Evolutionary conservation across 202 grass and related monocot genomes (phyloP), one percentile per base, ranked within the genome.

Genomic region (Schoenoplectus tabernaemontani): DNA sequence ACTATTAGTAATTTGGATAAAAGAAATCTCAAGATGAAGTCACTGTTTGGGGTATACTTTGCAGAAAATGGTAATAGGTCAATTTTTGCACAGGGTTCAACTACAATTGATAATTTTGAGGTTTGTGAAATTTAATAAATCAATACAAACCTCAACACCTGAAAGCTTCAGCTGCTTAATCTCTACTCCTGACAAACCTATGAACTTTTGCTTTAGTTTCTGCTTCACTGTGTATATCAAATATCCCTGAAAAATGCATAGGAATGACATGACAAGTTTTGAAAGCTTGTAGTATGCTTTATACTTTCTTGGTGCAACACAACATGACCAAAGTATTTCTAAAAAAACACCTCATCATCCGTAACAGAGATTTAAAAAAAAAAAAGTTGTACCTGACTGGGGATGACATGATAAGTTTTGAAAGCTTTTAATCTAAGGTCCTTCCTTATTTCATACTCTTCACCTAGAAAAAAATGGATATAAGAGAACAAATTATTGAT

Each of bases 341-440:
- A 20, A 65, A 9, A 5, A 79, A 75, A 17, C 32, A 79, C 23
- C 11, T 37, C n/a, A 20, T 36, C 16, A 60, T 33, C 79, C 33
- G 46, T 36, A 32, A 17, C 24, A 4, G 63, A 26, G 43, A 46
- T n/a, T n/a, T 15, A 10, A 47, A 11, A 48, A 58, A n/a, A 15
- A 84, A 76, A 43, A 70, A 41, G 28, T 65, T 82, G 86, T 78
- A 87, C 91, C 91, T 94, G 95, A 83, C 95, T 98, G 30, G 91
- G 95, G 59, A 94, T 89, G 59, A 51, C 84, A 81, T 98, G 91
- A 74, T 86, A 94, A 65, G 91, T 98, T 88, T 81, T 98, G 88
- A 98, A 98, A 42, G 95, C 83, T 83, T n/a, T 94, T 47, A 98
- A 91, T 89, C 87, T 94, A 67, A 98, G 87, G 62, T 92, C 91